phyloP scores from a whole-genome alignment of 441 rosid species.

The Mallotus repandus region DNA sequence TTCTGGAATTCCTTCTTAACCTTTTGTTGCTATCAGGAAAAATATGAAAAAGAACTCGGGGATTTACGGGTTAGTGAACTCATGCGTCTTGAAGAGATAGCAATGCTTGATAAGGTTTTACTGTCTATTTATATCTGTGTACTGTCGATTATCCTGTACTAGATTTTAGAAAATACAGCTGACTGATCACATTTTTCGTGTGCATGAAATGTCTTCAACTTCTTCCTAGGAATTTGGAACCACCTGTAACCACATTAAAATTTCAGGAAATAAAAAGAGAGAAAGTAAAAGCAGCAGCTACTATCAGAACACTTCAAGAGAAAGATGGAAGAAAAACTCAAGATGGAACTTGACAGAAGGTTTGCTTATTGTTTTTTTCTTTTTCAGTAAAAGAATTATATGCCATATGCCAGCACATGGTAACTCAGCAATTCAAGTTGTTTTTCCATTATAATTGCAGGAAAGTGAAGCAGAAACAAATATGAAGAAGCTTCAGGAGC shows the following conservation, averaged over 20 bases:
- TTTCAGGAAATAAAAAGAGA: constrained; percentile 93
- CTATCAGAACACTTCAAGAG: constrained; percentile 80
- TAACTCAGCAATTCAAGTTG: constrained; percentile 27
- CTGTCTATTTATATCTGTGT: constrained; percentile 17
- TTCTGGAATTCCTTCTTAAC: too few species aligned
- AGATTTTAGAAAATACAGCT: not conserved
- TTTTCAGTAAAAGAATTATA: constrained; percentile 6
- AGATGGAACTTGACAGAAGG: constrained; percentile 83
- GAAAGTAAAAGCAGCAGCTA: constrained; percentile 78
- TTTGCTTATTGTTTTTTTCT: constrained; percentile 17
- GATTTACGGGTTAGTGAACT: constrained; percentile 91
- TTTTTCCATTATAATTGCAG: constrained; percentile 41
- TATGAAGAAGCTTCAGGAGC: constrained; percentile 57
- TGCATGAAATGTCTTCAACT: not conserved
- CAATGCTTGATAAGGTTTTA: constrained; percentile 87
- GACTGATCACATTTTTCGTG: constrained; percentile 4
- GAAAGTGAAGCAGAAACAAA: constrained; percentile 68
- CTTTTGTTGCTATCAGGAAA: constrained; percentile 50
- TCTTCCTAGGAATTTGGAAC: constrained; percentile 1
- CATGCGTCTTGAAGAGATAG: constrained; percentile 94
- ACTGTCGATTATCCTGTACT: constrained; percentile 13
- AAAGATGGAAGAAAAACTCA: constrained; percentile 80
- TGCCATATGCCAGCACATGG: constrained; percentile 17
- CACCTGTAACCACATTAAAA: constrained; percentile 15
- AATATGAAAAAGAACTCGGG: constrained; percentile 85